A percentile compares a stretch with the other conserved stretches of the same genome.
Conservation (phyloP, 83 land plant species). For the Diphasiastrum complanatum region DNA sequence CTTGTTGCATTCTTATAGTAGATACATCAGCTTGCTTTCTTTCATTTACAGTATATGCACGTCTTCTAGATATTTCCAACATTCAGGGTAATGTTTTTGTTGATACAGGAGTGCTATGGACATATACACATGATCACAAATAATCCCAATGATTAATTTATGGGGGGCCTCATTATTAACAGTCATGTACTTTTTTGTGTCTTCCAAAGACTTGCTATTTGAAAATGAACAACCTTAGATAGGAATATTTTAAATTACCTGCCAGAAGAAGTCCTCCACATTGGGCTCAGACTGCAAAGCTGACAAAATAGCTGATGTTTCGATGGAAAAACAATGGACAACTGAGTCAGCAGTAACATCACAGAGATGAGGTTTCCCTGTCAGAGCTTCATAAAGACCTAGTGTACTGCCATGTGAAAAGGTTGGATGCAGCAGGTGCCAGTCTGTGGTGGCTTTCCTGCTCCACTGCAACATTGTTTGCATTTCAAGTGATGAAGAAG, state of each 20-base stretch:
- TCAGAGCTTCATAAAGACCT: slow-evolving; percentile 85
- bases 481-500: background rate
- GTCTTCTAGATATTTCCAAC: no score
- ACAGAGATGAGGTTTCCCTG: slow-evolving; percentile 71
- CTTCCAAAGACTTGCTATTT: background rate
- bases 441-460: slow-evolving; percentile 39
- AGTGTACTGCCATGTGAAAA: slow-evolving; percentile 95
- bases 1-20: no score
- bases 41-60: no score
- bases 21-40: no score
- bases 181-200: no score
- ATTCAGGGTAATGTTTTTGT: no score
- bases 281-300: slow-evolving; percentile 41
- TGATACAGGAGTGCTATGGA: no score
- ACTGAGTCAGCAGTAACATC: slow-evolving; percentile 77
- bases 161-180: no score
- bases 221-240: background rate
- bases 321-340: slow-evolving; percentile 79
- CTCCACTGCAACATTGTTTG: slow-evolving; percentile 51
- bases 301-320: slow-evolving; percentile 53
- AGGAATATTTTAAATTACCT: slow-evolving; percentile 37
- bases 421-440: slow-evolving; percentile 58
- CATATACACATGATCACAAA: no score
- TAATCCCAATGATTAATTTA: no score
- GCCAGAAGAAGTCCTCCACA: slow-evolving; percentile 85